Base-by-base conservation (phyloP, 306 rosid genomes). In the Acacia crassicarpa region DNA sequence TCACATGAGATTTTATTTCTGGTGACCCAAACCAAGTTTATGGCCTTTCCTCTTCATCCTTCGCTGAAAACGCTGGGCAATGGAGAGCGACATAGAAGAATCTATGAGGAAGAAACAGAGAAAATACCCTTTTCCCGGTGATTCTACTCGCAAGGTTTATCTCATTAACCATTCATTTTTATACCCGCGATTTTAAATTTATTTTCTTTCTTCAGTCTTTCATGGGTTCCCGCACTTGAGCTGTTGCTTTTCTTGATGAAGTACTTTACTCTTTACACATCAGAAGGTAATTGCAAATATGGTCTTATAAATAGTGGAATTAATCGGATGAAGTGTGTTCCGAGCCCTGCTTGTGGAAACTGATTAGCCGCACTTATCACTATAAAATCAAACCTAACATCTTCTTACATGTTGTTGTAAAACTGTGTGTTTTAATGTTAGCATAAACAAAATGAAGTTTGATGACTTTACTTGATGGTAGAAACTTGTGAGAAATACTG, bases 51-150 rank as follows among this genome's bases (percentile, higher is more conserved):
- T 27, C 61, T 27, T 48, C 61, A 17, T 27, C 76, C 25, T 72
- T 46, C 16, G 15, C 61, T 72, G 23, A 33, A 48, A 27, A 46
- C 43, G 62, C 62, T 8, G 76, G 46, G 65, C 6, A 35, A 74
- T 74, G 78, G 78, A 74, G 78, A 74, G 78, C 49, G 78, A 74
- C 67, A 11, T 54, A 20, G 78, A 74, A 33, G 78, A 74, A 74
- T 74, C 78, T 6, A 49, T 53, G 20, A 53, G 78, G 41, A 74
- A 74, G 78, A 74, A 59, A 51, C 63, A 44, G 27, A 73, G 78
- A 51, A 74, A 54, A 54, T 54, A 33, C n/a, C n/a, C 67, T 35
- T 74, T 74, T 54, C 15, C 78, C 67, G 49, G 67, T 44, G 78
- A 74, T 44, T 35, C 78, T 5, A 53, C 78, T 6, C 78, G 78